Percentiles rank a stretch among this genome's conserved stretches.
Evolutionary conservation across 768 basidiomycete genomes (phyloP).

Genomic region (Hortiboletus flavorubellus): DNA sequence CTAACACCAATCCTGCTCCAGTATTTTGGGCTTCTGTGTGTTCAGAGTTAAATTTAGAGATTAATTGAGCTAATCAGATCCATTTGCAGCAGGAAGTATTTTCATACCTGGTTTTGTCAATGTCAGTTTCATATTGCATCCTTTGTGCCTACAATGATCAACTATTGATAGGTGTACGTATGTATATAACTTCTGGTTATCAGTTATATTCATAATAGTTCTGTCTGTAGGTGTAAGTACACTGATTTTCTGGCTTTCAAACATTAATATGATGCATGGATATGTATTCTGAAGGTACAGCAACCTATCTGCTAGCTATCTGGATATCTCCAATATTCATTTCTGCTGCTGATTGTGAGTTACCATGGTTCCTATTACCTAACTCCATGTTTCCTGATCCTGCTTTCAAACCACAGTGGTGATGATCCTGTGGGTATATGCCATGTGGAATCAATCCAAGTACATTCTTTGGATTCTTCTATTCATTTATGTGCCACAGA

Average conservation of each 20-base stretch:
- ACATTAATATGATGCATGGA: too few relatives aligned
- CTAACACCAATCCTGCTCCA: neutral
- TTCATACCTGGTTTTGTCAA: neutral
- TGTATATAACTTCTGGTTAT: neutral
- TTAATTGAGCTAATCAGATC: neutral
- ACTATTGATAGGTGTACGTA: too few relatives aligned
- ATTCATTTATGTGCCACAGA: neutral
- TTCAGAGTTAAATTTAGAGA: neutral
- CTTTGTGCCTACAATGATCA: neutral
- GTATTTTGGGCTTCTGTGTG: neutral
- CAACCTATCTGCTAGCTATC: fast-evolving
- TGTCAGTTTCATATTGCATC: neutral
- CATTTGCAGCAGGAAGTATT: neutral
- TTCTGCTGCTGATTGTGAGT: neutral
- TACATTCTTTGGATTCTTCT: neutral
- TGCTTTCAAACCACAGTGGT: neutral
- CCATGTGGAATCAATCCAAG: neutral
- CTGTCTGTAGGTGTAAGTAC: neutral
- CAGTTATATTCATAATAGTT: neutral
- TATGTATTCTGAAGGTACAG: neutral
- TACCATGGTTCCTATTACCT: neutral
- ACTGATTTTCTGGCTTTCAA: too few relatives aligned
- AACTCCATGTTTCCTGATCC: neutral
- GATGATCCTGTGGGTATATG: neutral
- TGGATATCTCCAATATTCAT: neutral